Evolutionary conservation across 306 rosid species (phyloP).

Genomic region (Trifolium pratense): DNA sequence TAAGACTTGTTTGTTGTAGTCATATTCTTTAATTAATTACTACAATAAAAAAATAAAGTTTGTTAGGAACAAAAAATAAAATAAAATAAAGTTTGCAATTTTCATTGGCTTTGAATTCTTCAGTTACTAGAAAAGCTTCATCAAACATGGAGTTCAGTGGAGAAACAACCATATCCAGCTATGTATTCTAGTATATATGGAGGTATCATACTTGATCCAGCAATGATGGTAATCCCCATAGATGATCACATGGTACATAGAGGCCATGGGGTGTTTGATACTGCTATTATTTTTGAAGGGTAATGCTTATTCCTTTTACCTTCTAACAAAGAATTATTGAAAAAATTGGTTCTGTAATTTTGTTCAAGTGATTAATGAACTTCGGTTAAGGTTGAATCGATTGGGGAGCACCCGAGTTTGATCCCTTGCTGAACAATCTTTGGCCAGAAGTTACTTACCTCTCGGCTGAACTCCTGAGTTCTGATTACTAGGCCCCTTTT

Average conservation of each 20-base stretch:
- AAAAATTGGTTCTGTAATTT: not conserved
- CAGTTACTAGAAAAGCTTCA: constrained; percentile 88
- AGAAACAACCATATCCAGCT: constrained; percentile 76
- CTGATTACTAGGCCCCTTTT: not conserved
- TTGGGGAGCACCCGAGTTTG: not conserved
- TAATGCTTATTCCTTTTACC: constrained; percentile 37
- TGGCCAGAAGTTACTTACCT: not conserved
- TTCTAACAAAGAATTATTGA: constrained; percentile 11
- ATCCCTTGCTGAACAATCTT: not conserved
- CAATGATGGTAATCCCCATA: constrained; percentile 68
- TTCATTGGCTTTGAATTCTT: constrained; percentile 27
- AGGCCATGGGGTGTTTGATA: constrained; percentile 70
- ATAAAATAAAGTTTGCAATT: constrained; percentile 33
- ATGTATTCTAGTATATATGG: constrained; percentile 89
- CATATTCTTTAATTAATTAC: constrained; percentile 5
- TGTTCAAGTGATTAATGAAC: not conserved
- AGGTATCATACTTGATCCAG: constrained; percentile 89
- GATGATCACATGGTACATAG: constrained; percentile 76
- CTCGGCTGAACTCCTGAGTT: not conserved
- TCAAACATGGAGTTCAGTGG: constrained; percentile 68
- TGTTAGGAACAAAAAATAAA: no score
- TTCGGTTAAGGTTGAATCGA: not conserved
- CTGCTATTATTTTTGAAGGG: constrained; percentile 68
- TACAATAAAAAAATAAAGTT: constrained; percentile 11
- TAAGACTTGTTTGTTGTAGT: not conserved